Evolutionary conservation across 805 yeast species (phyloP), one percentile per base, ranked within the genome.

Genomic region (Ogataea siamensis): DNA sequence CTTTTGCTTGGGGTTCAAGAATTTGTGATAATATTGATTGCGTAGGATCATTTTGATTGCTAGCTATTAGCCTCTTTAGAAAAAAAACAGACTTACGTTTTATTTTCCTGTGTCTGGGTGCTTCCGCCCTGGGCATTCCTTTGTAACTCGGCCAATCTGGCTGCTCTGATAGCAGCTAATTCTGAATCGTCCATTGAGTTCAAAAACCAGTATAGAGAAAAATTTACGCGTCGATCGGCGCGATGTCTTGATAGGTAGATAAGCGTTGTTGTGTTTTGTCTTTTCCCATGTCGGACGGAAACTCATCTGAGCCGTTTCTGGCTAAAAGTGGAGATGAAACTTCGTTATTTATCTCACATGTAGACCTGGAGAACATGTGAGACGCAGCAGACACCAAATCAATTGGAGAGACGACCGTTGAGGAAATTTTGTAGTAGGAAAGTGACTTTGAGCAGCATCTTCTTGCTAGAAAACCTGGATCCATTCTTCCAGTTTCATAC

Each of bases 121-220:
- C 55, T 51, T 13, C 58, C 56, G 6, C 58, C 57, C 28, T 73
- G 74, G 1, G 74, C 60, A 43, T 70, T 71, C 45, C 73, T 69
- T 58, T 85, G 94, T 45, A 91, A 67, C 62, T 91, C 96, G 16
- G 83, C 81, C 51, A 91, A 63, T 49, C 98, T 76, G n/a, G 97
- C 97, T 30, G 87, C 87, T 51, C 98, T 76, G 47, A 91, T 85
- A 21, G 96, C 96, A 50, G 82, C 79, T 42, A 91, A 68, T 62
- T 91, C 99, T 15, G 79, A 63, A 58, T 87, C 91, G 53, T 87
- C 96, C 96, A 88, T 87, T 7, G 10, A 20, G 14, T 20, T 14
- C 22, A 21, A 29, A 15, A 23, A 17, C 5, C 19, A n/a, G 19
- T 9, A 8, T 13, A 11, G 16, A 24, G 22, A 37, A 37, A 30